Evolutionary conservation across 768 basidiomycete species (phyloP).

Genomic region (Botryobasidium botryosum): DNA sequence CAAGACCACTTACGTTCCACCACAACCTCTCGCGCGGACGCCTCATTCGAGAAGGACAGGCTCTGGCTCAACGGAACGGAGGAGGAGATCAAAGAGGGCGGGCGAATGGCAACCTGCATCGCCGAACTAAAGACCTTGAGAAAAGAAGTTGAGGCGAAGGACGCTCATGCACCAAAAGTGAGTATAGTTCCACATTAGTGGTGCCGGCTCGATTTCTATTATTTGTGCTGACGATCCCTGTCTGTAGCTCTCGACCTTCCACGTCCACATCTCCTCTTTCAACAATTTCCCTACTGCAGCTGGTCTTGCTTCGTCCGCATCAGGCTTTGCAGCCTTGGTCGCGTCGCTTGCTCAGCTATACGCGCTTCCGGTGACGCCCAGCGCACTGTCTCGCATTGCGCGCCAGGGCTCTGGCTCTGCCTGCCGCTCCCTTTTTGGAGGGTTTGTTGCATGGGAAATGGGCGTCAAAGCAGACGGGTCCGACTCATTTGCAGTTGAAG

Average conservation of each 20-base stretch:
- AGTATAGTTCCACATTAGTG: constrained; percentile 11
- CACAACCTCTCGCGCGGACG: constrained; percentile 77
- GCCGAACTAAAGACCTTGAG: constrained; percentile 68
- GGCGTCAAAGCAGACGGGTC: constrained; percentile 47
- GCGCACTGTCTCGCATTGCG: constrained; percentile 79
- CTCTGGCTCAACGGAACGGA: constrained; percentile 93
- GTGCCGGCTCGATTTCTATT: too few species aligned
- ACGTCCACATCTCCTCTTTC: constrained; percentile 79
- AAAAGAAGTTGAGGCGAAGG: constrained; percentile 53
- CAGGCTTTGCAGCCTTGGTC: constrained; percentile 90
- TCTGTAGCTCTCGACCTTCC: constrained; percentile 44
- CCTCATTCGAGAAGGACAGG: constrained; percentile 52
- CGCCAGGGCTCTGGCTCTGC: constrained; percentile 97
- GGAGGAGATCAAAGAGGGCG: constrained; percentile 70
- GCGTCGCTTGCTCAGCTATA: constrained; percentile 80
- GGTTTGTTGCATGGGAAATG: constrained; percentile 91
- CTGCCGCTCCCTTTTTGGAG: constrained; percentile 93
- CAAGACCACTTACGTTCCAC: constrained; percentile 92
- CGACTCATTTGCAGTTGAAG: constrained; percentile 77
- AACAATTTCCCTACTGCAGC: constrained; percentile 99
- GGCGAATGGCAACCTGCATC: constrained; percentile 74
- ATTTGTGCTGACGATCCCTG: background rate
- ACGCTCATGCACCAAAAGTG: constrained; percentile 51
- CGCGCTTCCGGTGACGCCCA: constrained; percentile 55
- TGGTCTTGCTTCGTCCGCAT: constrained; percentile 91